These are phyloP conservation scores for Aspergillus brasiliensis DNA, from an alignment of 2,329 filamentous ascomycete genomes.

Conservation along the genomic window DNA sequence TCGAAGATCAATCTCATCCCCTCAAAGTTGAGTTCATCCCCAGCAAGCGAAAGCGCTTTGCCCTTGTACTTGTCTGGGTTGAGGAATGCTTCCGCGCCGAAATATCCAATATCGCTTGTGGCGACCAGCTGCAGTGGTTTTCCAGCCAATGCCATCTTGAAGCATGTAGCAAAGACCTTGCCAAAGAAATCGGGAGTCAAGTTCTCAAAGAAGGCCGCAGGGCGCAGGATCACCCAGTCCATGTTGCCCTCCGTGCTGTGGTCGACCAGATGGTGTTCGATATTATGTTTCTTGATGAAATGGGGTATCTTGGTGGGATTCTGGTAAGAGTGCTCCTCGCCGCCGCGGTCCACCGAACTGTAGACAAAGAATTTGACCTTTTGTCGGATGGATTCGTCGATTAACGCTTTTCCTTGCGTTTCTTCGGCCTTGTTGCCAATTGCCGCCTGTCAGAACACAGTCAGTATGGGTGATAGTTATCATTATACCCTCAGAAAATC, in stretches of 20 bases:
- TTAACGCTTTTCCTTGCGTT: neutral
- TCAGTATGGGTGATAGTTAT: neutral
- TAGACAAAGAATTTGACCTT: constrained; percentile 65
- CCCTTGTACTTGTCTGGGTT: constrained; percentile 47
- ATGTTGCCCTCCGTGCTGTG: constrained; percentile 45
- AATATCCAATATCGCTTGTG: constrained; percentile 54
- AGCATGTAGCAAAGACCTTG: constrained; percentile 50
- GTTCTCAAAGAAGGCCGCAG: constrained; percentile 67
- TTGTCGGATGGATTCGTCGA: constrained; percentile 51
- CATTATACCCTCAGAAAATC: neutral
- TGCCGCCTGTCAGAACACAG: neutral
- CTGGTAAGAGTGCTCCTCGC: constrained; percentile 56
- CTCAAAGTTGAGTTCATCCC: constrained; percentile 54
- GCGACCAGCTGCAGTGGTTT: constrained; percentile 49
- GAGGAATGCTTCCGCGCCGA: constrained; percentile 54
- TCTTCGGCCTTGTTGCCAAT: neutral
- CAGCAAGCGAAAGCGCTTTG: constrained; percentile 47
- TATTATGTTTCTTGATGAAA: constrained; percentile 63
- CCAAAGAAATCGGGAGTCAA: constrained; percentile 50
- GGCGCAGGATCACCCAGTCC: constrained; percentile 64
- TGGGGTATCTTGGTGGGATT: constrained; percentile 61
- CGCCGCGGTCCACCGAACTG: constrained; percentile 62
- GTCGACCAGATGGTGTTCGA: constrained; percentile 63
- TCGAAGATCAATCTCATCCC: constrained; percentile 52
- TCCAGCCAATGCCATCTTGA: constrained; percentile 44